Evolutionary conservation across 768 basidiomycete genomes (phyloP).

Genomic region (Grammothele lineata): DNA sequence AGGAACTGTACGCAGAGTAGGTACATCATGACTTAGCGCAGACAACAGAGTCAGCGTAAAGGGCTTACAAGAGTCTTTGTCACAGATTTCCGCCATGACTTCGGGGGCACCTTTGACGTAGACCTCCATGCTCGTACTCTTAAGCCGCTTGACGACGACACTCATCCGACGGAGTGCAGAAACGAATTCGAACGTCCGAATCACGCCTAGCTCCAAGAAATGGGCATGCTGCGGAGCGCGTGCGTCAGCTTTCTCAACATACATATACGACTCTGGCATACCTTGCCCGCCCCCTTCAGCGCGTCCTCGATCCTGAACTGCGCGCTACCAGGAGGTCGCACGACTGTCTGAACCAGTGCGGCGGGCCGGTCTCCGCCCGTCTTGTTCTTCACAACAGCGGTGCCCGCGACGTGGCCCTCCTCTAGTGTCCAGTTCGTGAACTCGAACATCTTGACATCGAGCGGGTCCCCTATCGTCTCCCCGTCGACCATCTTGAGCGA

Average conservation of each 20-base stretch:
- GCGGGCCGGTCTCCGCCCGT: constrained; percentile 65
- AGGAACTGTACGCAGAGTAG: constrained; percentile 63
- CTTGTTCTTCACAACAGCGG: constrained; percentile 63
- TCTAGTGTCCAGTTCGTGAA: constrained; percentile 96
- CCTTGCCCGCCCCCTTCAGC: constrained; percentile 76
- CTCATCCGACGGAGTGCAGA: constrained; percentile 94
- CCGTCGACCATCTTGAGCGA: constrained; percentile 88
- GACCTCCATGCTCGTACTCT: constrained; percentile 92
- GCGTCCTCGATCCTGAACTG: constrained; percentile 93
- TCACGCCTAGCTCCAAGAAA: constrained; percentile 95
- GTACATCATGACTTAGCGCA: constrained; percentile 14
- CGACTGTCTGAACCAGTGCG: constrained; percentile 93
- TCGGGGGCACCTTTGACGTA: constrained; percentile 99
- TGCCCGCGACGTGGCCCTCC: constrained; percentile 75
- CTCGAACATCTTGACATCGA: constrained; percentile 97
- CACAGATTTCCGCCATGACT: constrained; percentile 95
- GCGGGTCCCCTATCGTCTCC: constrained; percentile 88
- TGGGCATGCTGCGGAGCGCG: constrained; percentile 73
- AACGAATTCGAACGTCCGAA: constrained; percentile 94
- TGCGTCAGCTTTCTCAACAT: constrained; percentile 5
- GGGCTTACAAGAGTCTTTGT: constrained; percentile 79
- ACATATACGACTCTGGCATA: constrained; percentile 26
- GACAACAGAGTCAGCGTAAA: neutral
- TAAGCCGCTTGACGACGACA: constrained; percentile 93
- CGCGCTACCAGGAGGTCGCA: constrained; percentile 90